Conservation (phyloP, 306 rosid species). For the Pterocarpus macrocarpus region DNA sequence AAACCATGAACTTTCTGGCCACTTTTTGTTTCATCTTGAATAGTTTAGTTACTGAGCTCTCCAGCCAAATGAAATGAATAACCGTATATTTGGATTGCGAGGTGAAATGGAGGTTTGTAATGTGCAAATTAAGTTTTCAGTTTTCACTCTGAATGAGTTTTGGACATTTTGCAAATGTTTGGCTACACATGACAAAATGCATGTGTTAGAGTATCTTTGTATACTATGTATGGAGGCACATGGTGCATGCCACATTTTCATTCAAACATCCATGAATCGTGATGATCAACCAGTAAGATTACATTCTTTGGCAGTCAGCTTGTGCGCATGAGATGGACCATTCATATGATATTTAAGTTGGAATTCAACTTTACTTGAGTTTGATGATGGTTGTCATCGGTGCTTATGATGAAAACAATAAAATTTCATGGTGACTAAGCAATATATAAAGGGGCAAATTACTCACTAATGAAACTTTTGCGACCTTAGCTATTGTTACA, state of each 20-base stretch:
- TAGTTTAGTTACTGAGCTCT: neutral
- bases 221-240: neutral
- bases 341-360: slow-evolving; percentile 11
- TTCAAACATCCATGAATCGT: neutral
- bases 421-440: neutral
- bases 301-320: neutral
- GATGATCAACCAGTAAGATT: neutral
- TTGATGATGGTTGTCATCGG: neutral
- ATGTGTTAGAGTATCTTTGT: neutral
- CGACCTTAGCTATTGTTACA: slow-evolving; percentile 18
- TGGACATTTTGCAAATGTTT: neutral
- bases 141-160: neutral
- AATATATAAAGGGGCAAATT: slow-evolving; percentile 3
- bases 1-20: neutral
- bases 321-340: neutral
- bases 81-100: neutral
- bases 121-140: neutral
- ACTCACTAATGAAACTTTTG: neutral
- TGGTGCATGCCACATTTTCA: neutral
- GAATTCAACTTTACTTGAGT: neutral
- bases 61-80: no score
- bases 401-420: slow-evolving; percentile 21
- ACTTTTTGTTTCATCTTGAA: no score
- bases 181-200: no score
- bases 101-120: neutral